Conservation (phyloP, 2,329 filamentous ascomycete species). For the Cercospora sp. region DNA sequence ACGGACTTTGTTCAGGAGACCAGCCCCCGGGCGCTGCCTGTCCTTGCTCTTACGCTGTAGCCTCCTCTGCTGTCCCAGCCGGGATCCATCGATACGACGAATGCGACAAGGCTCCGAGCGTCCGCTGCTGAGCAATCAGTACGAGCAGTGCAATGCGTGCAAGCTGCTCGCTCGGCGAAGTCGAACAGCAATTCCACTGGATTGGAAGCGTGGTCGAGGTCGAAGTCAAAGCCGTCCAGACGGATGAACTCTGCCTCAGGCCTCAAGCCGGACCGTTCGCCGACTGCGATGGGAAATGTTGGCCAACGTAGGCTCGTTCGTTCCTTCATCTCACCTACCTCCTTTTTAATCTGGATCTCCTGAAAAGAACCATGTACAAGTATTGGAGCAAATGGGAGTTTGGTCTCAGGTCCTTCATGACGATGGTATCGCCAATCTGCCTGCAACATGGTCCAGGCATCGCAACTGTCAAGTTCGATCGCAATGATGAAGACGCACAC, state of each 20-base stretch:
- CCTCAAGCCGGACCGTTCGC: not conserved
- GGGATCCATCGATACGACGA: not conserved
- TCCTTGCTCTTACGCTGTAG: not conserved
- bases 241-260: not conserved
- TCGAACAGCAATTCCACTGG: not conserved
- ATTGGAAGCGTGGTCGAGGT: too few species aligned
- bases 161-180: too few species aligned
- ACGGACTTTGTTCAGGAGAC: not conserved
- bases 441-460: not conserved
- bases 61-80: too few species aligned
- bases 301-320: not conserved
- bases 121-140: not conserved
- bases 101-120: not conserved
- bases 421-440: not conserved
- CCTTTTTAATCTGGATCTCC: not conserved
- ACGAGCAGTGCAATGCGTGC: not conserved
- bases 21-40: not conserved
- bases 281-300: not conserved
- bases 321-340: not conserved
- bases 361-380: not conserved
- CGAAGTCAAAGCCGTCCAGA: not conserved
- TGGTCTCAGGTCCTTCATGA: not conserved
- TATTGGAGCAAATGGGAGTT: not conserved
- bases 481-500: not conserved
- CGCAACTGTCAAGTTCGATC: not conserved